Percentiles rank a stretch among this genome's conserved stretches.
Conservation (phyloP, 2,329 filamentous ascomycete species). For the Fusarium pininemorale region DNA sequence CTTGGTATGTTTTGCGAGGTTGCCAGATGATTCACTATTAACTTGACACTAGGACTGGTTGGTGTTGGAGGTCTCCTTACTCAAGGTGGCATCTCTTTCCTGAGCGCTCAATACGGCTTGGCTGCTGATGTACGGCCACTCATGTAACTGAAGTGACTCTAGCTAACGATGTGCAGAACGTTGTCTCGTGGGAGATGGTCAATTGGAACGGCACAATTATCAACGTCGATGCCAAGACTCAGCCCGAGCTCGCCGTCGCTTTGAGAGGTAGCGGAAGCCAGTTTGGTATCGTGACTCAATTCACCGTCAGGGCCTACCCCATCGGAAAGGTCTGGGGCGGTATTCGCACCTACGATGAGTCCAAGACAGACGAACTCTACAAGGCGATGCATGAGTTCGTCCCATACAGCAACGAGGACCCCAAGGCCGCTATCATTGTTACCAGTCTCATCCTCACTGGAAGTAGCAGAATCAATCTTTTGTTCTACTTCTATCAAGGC, state of each 20-base stretch:
- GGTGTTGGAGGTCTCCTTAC: constrained; percentile 20
- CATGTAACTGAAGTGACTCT: accelerated
- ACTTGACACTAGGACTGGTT: background rate
- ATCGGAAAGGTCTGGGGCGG: constrained; percentile 17
- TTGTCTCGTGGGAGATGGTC: constrained; percentile 16
- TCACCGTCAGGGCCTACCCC: background rate
- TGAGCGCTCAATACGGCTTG: constrained; percentile 20
- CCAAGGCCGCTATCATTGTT: background rate
- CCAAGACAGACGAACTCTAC: constrained; percentile 12
- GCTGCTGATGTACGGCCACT: constrained; percentile 2
- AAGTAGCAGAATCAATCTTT: background rate
- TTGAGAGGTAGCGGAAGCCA: constrained; percentile 21
- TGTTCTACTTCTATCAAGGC: constrained; percentile 22
- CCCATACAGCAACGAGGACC: constrained; percentile 8
- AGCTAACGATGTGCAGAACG: background rate
- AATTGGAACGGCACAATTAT: constrained; percentile 16
- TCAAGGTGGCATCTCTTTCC: constrained; percentile 5
- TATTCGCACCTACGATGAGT: background rate
- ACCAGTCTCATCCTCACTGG: background rate
- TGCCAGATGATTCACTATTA: accelerated
- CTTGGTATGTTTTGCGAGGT: background rate
- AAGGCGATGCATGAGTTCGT: constrained; percentile 10
- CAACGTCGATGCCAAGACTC: background rate
- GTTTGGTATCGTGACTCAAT: constrained; percentile 7
- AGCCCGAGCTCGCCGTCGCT: constrained; percentile 11